A percentile compares a stretch with the other conserved stretches of the same genome.
phyloP scores from a whole-genome alignment of 768 basidiomycete genomes.

The Clavaria fumosa region DNA sequence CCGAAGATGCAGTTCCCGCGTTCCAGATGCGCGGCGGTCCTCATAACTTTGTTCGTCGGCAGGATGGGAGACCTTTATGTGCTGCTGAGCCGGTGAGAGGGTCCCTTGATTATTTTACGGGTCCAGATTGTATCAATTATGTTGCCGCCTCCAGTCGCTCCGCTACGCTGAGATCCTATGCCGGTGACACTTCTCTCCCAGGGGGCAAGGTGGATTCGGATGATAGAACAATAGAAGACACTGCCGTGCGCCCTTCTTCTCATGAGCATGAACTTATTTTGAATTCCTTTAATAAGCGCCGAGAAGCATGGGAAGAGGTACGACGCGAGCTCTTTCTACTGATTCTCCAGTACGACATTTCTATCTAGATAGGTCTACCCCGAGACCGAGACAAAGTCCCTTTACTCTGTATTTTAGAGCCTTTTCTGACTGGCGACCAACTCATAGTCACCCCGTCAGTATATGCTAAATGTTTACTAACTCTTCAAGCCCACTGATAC shows the following conservation, averaged over 20 bases:
- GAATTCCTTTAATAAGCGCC: slow-evolving; percentile 30
- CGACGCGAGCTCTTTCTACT: slow-evolving; percentile 3
- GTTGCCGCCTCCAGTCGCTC: slow-evolving; percentile 38
- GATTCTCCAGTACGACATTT: too few species aligned
- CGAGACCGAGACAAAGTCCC: slow-evolving; percentile 54
- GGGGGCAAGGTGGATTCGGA: slow-evolving; percentile 66
- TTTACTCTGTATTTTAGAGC: slow-evolving; percentile 63
- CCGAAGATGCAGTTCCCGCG: slow-evolving; percentile 32
- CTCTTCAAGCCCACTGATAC: neutral
- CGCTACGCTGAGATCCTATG: slow-evolving; percentile 54
- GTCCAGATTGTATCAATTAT: neutral
- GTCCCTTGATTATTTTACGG: too few species aligned
- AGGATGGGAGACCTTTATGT: slow-evolving; percentile 76
- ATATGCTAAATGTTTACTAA: neutral
- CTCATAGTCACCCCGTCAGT: slow-evolving; percentile 75
- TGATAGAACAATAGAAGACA: slow-evolving; percentile 59
- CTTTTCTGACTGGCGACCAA: slow-evolving; percentile 56
- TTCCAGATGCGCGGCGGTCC: slow-evolving; percentile 53
- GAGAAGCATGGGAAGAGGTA: slow-evolving; percentile 89
- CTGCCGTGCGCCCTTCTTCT: slow-evolving; percentile 41
- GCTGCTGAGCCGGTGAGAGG: slow-evolving; percentile 62
- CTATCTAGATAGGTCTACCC: slow-evolving; percentile 80
- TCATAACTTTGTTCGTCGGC: slow-evolving; percentile 77
- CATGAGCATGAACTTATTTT: neutral
- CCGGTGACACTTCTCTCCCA: slow-evolving; percentile 80